These are phyloP conservation scores for Tephrocybe sp. DNA, from an alignment of 768 basidiomycete species.

Conservation along the genomic window DNA sequence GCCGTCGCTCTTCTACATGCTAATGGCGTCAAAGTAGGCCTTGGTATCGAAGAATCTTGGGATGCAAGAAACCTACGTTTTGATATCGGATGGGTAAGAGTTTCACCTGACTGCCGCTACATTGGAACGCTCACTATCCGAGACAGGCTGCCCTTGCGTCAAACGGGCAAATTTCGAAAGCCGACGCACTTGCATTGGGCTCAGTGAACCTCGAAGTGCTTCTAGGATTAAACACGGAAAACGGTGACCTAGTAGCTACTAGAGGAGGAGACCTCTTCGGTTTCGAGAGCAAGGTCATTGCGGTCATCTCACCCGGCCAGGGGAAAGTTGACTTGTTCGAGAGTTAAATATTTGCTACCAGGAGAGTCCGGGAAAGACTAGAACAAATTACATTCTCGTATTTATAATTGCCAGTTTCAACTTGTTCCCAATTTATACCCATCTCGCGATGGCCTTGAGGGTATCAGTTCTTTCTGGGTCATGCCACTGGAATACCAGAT, in stretches of 20 bases:
- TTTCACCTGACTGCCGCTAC: background rate
- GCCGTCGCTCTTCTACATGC: conserved; percentile 59
- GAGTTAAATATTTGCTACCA: background rate
- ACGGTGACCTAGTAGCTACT: conserved; percentile 58
- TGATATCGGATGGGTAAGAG: conserved; percentile 76
- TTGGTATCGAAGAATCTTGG: conserved; percentile 67
- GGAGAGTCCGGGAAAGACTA: background rate
- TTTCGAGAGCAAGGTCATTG: conserved; percentile 46
- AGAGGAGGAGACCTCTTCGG: conserved; percentile 51
- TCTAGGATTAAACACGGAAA: conserved; percentile 33
- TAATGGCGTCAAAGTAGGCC: conserved; percentile 69
- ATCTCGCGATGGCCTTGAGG: conserved; percentile 46
- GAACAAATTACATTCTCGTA: background rate
- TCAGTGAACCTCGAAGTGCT: conserved; percentile 43
- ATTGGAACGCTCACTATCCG: background rate
- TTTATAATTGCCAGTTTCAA: background rate
- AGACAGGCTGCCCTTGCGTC: conserved; percentile 43
- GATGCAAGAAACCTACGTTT: conserved; percentile 76
- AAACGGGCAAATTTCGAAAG: conserved; percentile 36
- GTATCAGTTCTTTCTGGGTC: conserved; percentile 52
- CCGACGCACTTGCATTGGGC: conserved; percentile 44
- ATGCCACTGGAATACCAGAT: conserved; percentile 45
- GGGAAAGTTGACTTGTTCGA: conserved; percentile 20
- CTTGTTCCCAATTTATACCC: no score
- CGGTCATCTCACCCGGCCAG: conserved; percentile 49